Base-by-base conservation (phyloP, 306 rosid genomes). In the Heteromeles arbutifolia region DNA sequence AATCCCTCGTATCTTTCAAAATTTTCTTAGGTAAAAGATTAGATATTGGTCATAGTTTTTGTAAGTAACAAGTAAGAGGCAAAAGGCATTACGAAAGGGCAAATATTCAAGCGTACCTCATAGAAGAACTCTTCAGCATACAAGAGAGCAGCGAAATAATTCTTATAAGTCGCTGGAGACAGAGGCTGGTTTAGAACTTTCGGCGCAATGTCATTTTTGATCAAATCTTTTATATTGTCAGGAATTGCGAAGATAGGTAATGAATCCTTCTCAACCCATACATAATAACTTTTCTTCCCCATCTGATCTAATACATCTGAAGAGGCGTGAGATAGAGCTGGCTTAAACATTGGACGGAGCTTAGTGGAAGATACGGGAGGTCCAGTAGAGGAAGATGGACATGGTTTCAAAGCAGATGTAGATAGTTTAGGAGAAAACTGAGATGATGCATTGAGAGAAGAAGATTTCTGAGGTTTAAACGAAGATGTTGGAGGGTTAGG, bases 101-200 rank as follows among this genome's bases (percentile, higher is more conserved):
- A 24, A 17, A 48, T 18, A 72, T 43, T 28, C 4, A 41, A 21
- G 48, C 76, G 28, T 74, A 83, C 89, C 84, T 83, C 74, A 24
- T 11, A 31, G 57, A 83, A 78, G 80, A 65, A 81, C 3, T 86
- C 83, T 79, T 86, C 89, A 12, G 80, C 81, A 75, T 78, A 78
- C 45, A 80, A 43, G 6, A 83, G 72, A 69, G 87, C 78, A 24
- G 85, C 81, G 70, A 86, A 86, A 79, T 67, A 78, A 63, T 73
- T 79, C 85, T 75, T 80, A 9, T 86, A 86, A 13, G 85, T 74
- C 4, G 28, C 28, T 32, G 75, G 62, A 28, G 82, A 83, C 74
- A 86, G 48, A 28, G 73, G 81, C 39, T 66, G 45, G 4, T 44
- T 67, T 8, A 86, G 53, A 69, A 83, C 77, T 26, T 58, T 22